phyloP scores from a whole-genome alignment of 495 filamentous ascomycete genomes.

The Poronia punctata region DNA sequence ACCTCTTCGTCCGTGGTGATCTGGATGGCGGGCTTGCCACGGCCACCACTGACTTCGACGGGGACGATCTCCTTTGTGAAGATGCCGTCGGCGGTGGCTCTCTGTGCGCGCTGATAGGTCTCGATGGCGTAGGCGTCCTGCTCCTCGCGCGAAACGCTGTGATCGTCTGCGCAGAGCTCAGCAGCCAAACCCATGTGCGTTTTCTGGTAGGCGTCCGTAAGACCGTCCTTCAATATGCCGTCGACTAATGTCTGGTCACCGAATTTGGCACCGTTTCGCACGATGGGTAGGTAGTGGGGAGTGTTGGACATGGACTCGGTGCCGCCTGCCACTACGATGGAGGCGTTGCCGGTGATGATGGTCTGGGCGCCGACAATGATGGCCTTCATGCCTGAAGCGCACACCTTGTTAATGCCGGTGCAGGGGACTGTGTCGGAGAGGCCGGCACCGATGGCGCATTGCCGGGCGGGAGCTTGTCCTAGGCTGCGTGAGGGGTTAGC shows the following conservation, averaged over 20 bases:
- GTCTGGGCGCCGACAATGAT: conserved; percentile 93
- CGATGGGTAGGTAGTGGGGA: conserved; percentile 87
- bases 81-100: conserved; percentile 66
- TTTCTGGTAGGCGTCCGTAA: conserved; percentile 86
- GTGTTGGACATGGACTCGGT: conserved; percentile 96
- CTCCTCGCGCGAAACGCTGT: conserved; percentile 69
- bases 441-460: conserved; percentile 84
- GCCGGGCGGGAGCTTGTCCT: conserved; percentile 92
- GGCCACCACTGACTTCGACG: conserved; percentile 76
- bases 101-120: conserved; percentile 84
- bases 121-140: conserved; percentile 93
- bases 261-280: conserved; percentile 81
- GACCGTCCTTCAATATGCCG: conserved; percentile 83
- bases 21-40: conserved; percentile 78
- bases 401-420: conserved; percentile 98
- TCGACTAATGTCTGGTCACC: conserved; percentile 82
- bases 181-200: conserved; percentile 91
- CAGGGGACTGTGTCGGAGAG: conserved; percentile 69
- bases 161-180: conserved; percentile 85
- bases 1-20: conserved; percentile 89
- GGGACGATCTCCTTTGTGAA: conserved; percentile 86
- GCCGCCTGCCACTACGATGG: conserved; percentile 84
- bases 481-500: conserved; percentile 50
- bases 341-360: conserved; percentile 89
- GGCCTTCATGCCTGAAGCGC: conserved; percentile 88